These are phyloP conservation scores for Leccinum broughii DNA, from an alignment of 768 basidiomycete species.

Conservation along the genomic window DNA sequence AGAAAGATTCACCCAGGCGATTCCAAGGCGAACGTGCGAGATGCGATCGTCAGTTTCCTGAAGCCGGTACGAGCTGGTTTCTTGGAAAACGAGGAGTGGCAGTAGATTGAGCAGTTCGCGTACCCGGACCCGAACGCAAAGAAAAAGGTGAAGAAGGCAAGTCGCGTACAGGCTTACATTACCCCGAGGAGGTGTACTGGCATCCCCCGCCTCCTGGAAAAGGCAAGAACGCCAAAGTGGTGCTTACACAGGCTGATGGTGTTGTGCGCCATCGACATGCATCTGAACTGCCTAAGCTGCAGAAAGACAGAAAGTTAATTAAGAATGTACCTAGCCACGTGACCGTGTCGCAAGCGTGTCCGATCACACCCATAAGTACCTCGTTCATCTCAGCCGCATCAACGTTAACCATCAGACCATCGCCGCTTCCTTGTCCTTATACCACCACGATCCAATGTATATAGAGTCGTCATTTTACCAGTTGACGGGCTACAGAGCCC, in stretches of 20 bases:
- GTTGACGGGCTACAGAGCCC: conserved; percentile 28
- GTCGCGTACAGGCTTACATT: conserved; percentile 1
- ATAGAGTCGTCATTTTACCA: conserved; percentile 28
- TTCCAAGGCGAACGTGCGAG: conserved; percentile 76
- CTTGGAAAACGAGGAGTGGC: conserved; percentile 77
- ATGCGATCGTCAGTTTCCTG: conserved; percentile 71
- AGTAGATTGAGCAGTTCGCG: conserved; percentile 70
- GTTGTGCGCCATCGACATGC: too few relatives aligned
- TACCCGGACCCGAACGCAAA: conserved; percentile 80
- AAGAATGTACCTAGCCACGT: too few relatives aligned
- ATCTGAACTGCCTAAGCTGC: too few relatives aligned
- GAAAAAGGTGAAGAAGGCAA: conserved; percentile 54
- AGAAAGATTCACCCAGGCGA: conserved; percentile 88
- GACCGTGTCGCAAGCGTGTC: too few relatives aligned
- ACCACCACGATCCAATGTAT: conserved; percentile 7
- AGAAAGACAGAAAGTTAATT: too few relatives aligned
- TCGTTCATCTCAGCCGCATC: too few relatives aligned
- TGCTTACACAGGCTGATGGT: too few relatives aligned
- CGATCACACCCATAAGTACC: too few relatives aligned
- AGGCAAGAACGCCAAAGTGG: conserved; percentile 49
- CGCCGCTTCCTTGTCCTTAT: too few relatives aligned
- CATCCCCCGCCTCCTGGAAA: conserved; percentile 83
- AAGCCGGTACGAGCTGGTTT: conserved; percentile 82
- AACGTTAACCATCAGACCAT: too few relatives aligned
- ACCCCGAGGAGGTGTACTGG: conserved; percentile 60